Base-by-base conservation (phyloP, 78 protist species). In the Dictyostelium intermedium region DNA sequence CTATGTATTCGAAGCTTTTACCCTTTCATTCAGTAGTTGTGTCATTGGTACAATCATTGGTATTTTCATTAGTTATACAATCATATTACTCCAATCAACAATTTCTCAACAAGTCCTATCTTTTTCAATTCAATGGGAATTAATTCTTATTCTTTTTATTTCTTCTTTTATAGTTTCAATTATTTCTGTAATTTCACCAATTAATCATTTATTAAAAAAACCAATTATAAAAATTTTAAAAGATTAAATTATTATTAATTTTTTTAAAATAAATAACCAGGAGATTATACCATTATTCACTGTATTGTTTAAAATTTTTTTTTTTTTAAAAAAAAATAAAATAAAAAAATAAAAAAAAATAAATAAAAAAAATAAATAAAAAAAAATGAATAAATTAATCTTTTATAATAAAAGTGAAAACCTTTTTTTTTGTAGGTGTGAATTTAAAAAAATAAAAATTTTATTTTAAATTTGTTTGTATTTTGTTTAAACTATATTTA, bases 1-100 rank as follows among this genome's bases (percentile, higher is more conserved):
- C 20, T 98, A 97, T 91, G 20, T 96, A 39, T 93, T 86, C 35
- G 99, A 98, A 84, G 96, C 99, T 25, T 91, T 98, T 6, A 92
- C 96, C 1, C 91, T 98, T 3, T 97, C 98, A 23, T 25, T 98
- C 10, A 14, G 97, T 11, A 77, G 99, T 14, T 95, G 98, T 6
- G 4, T 98, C 20, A 13, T 98, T 11, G 99, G 99, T 32, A 50
- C 95, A 23, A 2, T 85, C 9, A 63, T 98, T 39, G 98, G 98
- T n/a, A 1, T 84, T n/a, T 30, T 82, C 47, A 82, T 87, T 9
- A 93, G 95, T 20, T 97, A 83, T 87, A 85, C 96, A 9, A 91
- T 97, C 61, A 69, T 82, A 27, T 9, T 85, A 13, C 97, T 97
- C 87, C 79, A 92, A 14, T 39, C 82, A 23, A 92, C 97, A 0